Evolutionary conservation across 73 alveolate genomes (phyloP).

Genomic region (Tetrahymena borealis): DNA sequence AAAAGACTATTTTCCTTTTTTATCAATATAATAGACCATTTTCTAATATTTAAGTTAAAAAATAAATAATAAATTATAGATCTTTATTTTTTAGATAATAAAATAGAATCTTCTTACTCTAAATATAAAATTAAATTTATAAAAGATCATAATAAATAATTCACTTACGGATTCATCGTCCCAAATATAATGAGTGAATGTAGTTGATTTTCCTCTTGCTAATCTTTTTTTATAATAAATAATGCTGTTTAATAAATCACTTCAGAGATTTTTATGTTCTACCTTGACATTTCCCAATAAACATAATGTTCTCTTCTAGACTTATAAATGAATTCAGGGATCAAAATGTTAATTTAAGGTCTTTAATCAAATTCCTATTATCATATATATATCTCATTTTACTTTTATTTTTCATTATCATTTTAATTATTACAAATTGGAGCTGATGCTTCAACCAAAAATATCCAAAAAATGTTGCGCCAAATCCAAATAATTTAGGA

Average conservation of each 20-base stretch:
- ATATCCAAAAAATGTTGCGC: neutral
- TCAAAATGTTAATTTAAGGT: slow-evolving; percentile 53
- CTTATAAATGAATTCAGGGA: slow-evolving; percentile 56
- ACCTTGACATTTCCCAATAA: slow-evolving; percentile 60
- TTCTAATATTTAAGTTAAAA: slow-evolving; percentile 33
- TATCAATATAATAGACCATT: slow-evolving; percentile 72
- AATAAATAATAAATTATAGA: too few species aligned
- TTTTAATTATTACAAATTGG: neutral
- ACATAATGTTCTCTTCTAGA: slow-evolving; percentile 73
- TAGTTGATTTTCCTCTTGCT: slow-evolving; percentile 63
- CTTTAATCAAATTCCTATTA: slow-evolving; percentile 60
- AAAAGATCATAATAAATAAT: neutral
- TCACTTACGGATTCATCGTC: slow-evolving; percentile 47
- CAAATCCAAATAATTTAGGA: neutral
- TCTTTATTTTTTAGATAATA: too few species aligned
- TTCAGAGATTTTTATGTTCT: neutral
- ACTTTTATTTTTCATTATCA: neutral
- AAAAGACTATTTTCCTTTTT: slow-evolving; percentile 52
- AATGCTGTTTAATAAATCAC: neutral
- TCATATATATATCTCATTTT: neutral
- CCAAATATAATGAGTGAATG: slow-evolving; percentile 69
- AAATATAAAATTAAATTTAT: neutral
- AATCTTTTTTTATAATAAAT: slow-evolving; percentile 13
- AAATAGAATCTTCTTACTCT: too few species aligned
- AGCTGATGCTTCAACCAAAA: neutral